Evolutionary conservation across 371 early-diverging fungal species (phyloP).

Genomic region (Apophysomyces elegans): DNA sequence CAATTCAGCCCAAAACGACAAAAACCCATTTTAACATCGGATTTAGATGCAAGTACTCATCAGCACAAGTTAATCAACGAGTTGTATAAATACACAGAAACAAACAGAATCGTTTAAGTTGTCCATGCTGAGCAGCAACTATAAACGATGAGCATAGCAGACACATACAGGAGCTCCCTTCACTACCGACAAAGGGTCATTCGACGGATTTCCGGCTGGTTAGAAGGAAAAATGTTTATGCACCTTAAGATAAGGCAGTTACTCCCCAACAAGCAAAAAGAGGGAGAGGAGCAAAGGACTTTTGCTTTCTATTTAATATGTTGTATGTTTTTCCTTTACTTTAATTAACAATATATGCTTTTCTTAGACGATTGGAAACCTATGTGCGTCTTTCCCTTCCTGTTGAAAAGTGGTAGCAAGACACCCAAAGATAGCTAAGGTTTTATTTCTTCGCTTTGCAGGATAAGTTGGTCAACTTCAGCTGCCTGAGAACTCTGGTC

Average conservation of each 20-base stretch:
- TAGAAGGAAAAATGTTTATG: background rate
- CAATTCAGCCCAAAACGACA: background rate
- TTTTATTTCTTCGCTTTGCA: too few relatives aligned
- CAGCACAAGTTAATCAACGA: background rate
- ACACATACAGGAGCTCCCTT: background rate
- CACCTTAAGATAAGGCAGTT: background rate
- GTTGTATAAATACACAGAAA: background rate
- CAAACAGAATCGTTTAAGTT: background rate
- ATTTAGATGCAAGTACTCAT: constrained; percentile 21
- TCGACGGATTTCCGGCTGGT: constrained; percentile 11
- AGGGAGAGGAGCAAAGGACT: background rate
- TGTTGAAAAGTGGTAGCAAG: too few relatives aligned
- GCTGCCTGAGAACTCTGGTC: too few relatives aligned
- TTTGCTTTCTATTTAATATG: constrained; percentile 11
- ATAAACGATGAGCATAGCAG: background rate
- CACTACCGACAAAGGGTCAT: constrained; percentile 14
- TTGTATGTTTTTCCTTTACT: background rate
- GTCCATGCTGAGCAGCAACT: constrained; percentile 2
- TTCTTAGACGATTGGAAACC: too few relatives aligned
- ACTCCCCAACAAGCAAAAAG: background rate
- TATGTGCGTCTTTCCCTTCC: too few relatives aligned
- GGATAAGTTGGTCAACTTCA: too few relatives aligned
- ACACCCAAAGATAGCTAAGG: too few relatives aligned
- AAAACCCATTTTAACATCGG: background rate
- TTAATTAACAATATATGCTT: background rate